A percentile compares a stretch with the other conserved stretches of the same genome.
phyloP scores from a whole-genome alignment of 768 basidiomycete species.

The Russula sp. region DNA sequence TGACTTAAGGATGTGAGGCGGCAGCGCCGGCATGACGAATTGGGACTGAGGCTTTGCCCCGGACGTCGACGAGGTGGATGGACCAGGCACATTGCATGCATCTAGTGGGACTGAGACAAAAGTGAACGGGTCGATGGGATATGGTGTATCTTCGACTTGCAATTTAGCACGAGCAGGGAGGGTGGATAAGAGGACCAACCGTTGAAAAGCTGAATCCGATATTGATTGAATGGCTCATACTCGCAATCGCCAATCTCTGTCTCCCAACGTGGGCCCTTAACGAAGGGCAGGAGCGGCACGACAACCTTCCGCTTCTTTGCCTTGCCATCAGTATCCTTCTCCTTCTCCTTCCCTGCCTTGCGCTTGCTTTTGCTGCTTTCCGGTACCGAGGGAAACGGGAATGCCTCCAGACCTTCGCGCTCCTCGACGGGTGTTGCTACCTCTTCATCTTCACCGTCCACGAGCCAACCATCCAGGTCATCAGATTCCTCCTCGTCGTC shows the following conservation, averaged over 20 bases:
- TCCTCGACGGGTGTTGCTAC: conserved; percentile 36
- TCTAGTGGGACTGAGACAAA: conserved; percentile 49
- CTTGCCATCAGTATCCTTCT: conserved; percentile 51
- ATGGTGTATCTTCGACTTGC: conserved; percentile 50
- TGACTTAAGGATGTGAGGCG: conserved; percentile 22
- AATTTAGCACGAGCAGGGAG: background rate
- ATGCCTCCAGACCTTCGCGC: conserved; percentile 29
- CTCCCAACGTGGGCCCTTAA: conserved; percentile 83
- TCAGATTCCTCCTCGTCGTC: conserved; percentile 60
- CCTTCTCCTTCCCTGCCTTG: conserved; percentile 39
- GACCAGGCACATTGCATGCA: conserved; percentile 29
- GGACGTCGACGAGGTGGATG: conserved; percentile 19
- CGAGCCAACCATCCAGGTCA: conserved; percentile 73
- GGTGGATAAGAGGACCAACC: conserved; percentile 39
- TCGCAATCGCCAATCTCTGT: conserved; percentile 53
- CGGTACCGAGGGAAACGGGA: conserved; percentile 30
- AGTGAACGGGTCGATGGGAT: conserved; percentile 71
- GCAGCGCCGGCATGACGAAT: conserved; percentile 39
- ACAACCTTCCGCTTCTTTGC: conserved; percentile 72
- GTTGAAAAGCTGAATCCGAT: conserved; percentile 77
- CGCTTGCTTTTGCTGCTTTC: conserved; percentile 57
- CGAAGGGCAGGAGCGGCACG: conserved; percentile 69
- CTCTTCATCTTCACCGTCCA: conserved; percentile 61
- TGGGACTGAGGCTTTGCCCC: conserved; percentile 24
- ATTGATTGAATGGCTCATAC: conserved; percentile 63